Percentiles rank a stretch among this genome's conserved stretches.
Conservation (phyloP, 2,329 filamentous ascomycete genomes). For the Fusarium vanettenii region DNA sequence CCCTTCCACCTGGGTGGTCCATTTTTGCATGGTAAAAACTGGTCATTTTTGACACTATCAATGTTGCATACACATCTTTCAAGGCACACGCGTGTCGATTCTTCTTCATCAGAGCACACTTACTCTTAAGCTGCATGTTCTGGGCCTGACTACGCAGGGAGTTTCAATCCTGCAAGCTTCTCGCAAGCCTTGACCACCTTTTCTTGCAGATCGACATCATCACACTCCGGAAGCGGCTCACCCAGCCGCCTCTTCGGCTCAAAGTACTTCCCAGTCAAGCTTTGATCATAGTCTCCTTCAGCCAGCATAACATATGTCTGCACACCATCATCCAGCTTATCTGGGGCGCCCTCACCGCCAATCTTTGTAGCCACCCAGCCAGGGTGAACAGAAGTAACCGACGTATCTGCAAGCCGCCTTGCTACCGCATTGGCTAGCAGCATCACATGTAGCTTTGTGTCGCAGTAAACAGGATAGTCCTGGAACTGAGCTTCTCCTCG, state of each 20-base stretch:
- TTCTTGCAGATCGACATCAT: constrained; percentile 26
- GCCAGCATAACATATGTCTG: constrained; percentile 36
- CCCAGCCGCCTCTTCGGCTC: constrained; percentile 30
- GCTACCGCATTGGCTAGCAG: constrained; percentile 36
- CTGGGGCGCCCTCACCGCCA: constrained; percentile 9
- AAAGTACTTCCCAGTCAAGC: constrained; percentile 30
- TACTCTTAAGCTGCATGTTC: neutral
- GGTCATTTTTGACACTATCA: neutral
- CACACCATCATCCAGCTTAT: constrained; percentile 36
- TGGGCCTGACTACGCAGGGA: neutral
- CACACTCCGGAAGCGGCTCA: constrained; percentile 18
- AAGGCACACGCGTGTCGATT: neutral
- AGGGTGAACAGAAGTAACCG: constrained; percentile 35
- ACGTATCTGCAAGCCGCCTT: constrained; percentile 25
- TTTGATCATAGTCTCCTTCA: constrained; percentile 34
- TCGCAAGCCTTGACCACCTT: constrained; percentile 27
- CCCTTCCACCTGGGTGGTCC: neutral
- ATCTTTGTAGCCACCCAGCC: constrained; percentile 40
- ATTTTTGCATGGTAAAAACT: neutral
- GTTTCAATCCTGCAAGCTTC: constrained; percentile 23
- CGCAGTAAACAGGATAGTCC: constrained; percentile 35
- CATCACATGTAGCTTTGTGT: constrained; percentile 37
- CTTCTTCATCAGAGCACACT: neutral
- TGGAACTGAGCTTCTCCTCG: constrained; percentile 27
- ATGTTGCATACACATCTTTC: neutral